Evolutionary conservation across 805 yeast genomes (phyloP), one percentile per base, ranked within the genome.

Genomic region (Pichia cabralensis): DNA sequence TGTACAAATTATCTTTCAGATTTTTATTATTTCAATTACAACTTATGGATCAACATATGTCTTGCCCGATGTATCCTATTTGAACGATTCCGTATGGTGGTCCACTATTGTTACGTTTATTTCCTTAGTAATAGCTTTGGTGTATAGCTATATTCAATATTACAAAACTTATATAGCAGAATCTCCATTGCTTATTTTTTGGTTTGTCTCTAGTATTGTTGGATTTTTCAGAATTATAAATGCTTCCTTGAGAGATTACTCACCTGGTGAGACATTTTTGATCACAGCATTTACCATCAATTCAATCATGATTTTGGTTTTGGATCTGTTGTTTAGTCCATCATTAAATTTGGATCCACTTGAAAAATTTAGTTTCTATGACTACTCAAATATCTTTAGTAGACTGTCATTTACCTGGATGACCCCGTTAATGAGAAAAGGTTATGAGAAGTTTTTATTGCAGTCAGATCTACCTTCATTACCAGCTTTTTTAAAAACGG

Each of bases 391-490:
- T 44, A 53, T 74, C 8, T 74, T 70, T 42, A 64, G 74, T 22
- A 61, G 61, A 32, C 52, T 76, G 35, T 63, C 78, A 2, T 72
- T 76, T 49, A 57, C 61, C 28, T 76, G 81, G 81, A 65, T 76
- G 69, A 67, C 73, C 5, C 70, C 69, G 1, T 58, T 76, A 45
- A 74, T 76, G 73, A 62, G 52, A 39, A 62, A 58, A 40, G 79
- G 77, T 25, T 70, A 62, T 46, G 41, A 45, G 15, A 70, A 63
- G 39, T 72, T 48, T 42, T 55, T 76, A 43, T 56, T 49, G 53
- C 45, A 53, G 42, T 56, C 61, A 2, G 96, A 89, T 56, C 69
- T 89, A 40, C 96, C 95, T 13, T 69, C 72, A 13, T 69, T 92
- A 33, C 96, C 97, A 10, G 55, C 59, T 2, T 70, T 68, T 24